Evolutionary conservation across 139 green algal genomes (phyloP), one percentile per base, ranked within the genome.

Genomic region (Ostreobium quekettii): DNA sequence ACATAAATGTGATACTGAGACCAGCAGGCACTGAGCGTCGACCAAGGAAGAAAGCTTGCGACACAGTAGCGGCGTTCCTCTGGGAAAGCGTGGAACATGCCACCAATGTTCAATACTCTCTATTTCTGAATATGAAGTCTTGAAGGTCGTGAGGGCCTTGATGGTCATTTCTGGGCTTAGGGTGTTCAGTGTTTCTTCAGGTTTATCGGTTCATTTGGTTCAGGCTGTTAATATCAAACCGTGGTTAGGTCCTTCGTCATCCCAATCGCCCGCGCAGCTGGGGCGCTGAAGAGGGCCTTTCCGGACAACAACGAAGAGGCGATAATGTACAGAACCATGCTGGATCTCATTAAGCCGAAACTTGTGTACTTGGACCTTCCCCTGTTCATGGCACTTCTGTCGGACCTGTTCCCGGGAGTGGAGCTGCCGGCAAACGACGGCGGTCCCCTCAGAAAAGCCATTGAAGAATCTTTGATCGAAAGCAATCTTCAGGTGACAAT

Each of bases 201-300:
- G n/a, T n/a, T n/a, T n/a, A n/a, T n/a, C n/a, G n/a, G n/a, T n/a
- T n/a, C n/a, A n/a, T n/a, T n/a, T n/a, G n/a, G n/a, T n/a, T n/a
- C n/a, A n/a, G n/a, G n/a, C n/a, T n/a, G n/a, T n/a, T n/a, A n/a
- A n/a, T n/a, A n/a, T n/a, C n/a, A n/a, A n/a, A n/a, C n/a, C n/a
- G n/a, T n/a, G n/a, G n/a, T n/a, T n/a, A 76, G 84, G 42, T 89
- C 84, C 11, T 94, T 94, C 59, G 83, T 95, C 30, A 93, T 95
- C 76, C 86, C 88, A 37, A 91, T 95, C 61, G 83, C 85, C 0
- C 71, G 80, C 24, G 88, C 88, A 6, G 88, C 88, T 2, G 89
- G 89, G 30, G 79, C 72, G 2, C 62, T 92, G 36, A 94, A 92
- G 77, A 84, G 89, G 4, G 66, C 79, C 2, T 82, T 91, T 66